Evolutionary conservation across 495 filamentous ascomycete species (phyloP).

Genomic region (Cladorrhinum samala): DNA sequence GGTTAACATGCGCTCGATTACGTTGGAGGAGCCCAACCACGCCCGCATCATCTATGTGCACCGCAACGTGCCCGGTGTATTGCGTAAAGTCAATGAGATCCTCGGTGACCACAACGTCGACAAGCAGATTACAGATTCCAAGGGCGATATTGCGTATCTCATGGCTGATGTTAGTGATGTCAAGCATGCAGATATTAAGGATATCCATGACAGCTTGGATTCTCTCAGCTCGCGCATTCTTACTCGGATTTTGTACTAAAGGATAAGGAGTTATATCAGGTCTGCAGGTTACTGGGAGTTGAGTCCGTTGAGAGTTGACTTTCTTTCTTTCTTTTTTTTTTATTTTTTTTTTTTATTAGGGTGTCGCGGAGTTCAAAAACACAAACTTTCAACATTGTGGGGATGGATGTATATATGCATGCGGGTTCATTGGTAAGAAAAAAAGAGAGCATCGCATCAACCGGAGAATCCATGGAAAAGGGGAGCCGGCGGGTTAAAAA

Average conservation of each 20-base stretch:
- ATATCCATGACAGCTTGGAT: constrained; percentile 76
- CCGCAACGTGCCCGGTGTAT: constrained; percentile 87
- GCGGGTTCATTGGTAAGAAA: neutral
- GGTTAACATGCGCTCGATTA: constrained; percentile 77
- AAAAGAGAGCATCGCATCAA: neutral
- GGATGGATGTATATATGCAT: neutral
- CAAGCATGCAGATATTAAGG: constrained; percentile 71
- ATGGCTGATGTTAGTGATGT: constrained; percentile 97
- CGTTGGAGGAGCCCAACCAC: constrained; percentile 79
- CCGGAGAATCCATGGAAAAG: neutral
- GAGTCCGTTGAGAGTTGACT: neutral
- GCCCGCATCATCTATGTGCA: constrained; percentile 94
- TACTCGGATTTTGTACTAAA: constrained; percentile 82
- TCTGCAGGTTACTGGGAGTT: neutral
- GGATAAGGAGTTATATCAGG: neutral
- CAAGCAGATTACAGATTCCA: constrained; percentile 94
- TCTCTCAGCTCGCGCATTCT: constrained; percentile 74
- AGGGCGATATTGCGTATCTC: constrained; percentile 89
- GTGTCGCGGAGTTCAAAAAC: constrained; percentile 19
- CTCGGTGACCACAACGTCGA: constrained; percentile 94
- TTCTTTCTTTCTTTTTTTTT: neutral
- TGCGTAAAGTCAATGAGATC: constrained; percentile 88
- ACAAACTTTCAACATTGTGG: constrained; percentile 17
- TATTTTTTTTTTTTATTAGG: constrained; percentile 2
- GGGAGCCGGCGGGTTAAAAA: neutral